Evolutionary conservation across 1,139 yeast genomes (phyloP).

Genomic region (Suhomyces atakaporum): DNA sequence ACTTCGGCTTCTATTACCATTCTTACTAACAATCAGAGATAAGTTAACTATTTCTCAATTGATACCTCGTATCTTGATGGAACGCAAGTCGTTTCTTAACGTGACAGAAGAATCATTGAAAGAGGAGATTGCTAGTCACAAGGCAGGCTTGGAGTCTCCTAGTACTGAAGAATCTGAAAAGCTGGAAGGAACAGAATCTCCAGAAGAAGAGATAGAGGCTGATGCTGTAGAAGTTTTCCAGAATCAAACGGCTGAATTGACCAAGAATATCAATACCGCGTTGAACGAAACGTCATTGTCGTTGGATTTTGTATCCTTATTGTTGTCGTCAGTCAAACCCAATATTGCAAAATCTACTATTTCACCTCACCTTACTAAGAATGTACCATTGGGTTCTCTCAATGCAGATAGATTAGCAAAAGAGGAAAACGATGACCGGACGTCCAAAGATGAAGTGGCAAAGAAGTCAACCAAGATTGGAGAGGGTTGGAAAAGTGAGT

Average conservation of each 20-base stretch:
- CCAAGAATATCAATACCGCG: slow-evolving; percentile 63
- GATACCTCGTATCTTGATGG: slow-evolving; percentile 43
- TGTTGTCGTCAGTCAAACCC: slow-evolving; percentile 81
- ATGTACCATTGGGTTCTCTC: slow-evolving; percentile 78
- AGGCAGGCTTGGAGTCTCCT: slow-evolving; percentile 5
- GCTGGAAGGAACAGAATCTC: slow-evolving; percentile 18
- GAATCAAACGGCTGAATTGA: slow-evolving; percentile 56
- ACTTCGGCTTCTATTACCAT: background rate
- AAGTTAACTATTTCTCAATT: slow-evolving; percentile 40
- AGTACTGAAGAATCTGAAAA: slow-evolving; percentile 4
- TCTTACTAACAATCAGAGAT: slow-evolving; percentile 30
- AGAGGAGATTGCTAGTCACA: slow-evolving; percentile 40
- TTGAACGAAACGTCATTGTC: slow-evolving; percentile 87
- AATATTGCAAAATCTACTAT: slow-evolving; percentile 84
- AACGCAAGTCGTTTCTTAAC: slow-evolving; percentile 42
- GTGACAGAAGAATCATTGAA: slow-evolving; percentile 59
- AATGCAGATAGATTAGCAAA: slow-evolving; percentile 59
- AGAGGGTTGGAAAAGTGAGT: slow-evolving; percentile 84
- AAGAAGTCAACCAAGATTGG: slow-evolving; percentile 49
- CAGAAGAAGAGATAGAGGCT: slow-evolving; percentile 46
- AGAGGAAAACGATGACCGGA: slow-evolving; percentile 22
- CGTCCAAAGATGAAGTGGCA: slow-evolving; percentile 19
- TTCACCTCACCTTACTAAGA: slow-evolving; percentile 81
- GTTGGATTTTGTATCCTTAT: slow-evolving; percentile 79
- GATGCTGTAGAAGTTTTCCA: slow-evolving; percentile 35